phyloP scores from a whole-genome alignment of 2,329 filamentous ascomycete genomes.

The Hansfordia pulvinata region DNA sequence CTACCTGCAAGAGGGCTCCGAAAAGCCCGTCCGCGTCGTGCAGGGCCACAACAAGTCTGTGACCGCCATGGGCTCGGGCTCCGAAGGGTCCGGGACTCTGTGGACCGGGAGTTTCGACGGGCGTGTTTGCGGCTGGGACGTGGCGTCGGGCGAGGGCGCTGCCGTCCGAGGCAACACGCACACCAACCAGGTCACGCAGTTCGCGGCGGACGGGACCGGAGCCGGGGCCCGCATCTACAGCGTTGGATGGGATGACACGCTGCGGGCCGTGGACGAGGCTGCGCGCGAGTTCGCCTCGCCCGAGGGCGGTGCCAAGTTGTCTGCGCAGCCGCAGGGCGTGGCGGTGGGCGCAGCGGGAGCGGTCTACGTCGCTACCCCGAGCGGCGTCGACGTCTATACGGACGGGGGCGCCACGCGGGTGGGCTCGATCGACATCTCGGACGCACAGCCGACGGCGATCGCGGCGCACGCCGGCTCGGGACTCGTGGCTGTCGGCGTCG shows the following conservation, averaged over 20 bases:
- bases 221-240: constrained; percentile 64
- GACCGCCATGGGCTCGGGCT: constrained; percentile 55
- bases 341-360: constrained; percentile 36
- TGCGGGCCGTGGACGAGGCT: constrained; percentile 64
- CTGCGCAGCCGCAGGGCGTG: constrained; percentile 70
- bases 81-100: constrained; percentile 46
- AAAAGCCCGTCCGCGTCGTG: constrained; percentile 56
- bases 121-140: constrained; percentile 72
- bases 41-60: constrained; percentile 88
- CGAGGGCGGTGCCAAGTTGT: constrained; percentile 53
- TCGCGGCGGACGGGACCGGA: constrained; percentile 46
- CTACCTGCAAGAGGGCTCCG: constrained; percentile 64
- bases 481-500: constrained; percentile 63
- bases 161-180: constrained; percentile 70
- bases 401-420: constrained; percentile 49
- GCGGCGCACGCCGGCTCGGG: constrained; percentile 52
- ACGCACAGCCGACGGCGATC: constrained; percentile 51
- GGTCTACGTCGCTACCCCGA: constrained; percentile 43
- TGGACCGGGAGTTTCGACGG: constrained; percentile 92
- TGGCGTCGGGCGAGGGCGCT: constrained; percentile 52
- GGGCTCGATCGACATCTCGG: constrained; percentile 45
- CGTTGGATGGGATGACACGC: constrained; percentile 86
- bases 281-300: constrained; percentile 64
- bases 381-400: constrained; percentile 37
- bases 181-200: constrained; percentile 72